A percentile compares a stretch with the other conserved stretches of the same genome.
Conservation (phyloP, 768 basidiomycete genomes). For the Scleroderma citrinum region DNA sequence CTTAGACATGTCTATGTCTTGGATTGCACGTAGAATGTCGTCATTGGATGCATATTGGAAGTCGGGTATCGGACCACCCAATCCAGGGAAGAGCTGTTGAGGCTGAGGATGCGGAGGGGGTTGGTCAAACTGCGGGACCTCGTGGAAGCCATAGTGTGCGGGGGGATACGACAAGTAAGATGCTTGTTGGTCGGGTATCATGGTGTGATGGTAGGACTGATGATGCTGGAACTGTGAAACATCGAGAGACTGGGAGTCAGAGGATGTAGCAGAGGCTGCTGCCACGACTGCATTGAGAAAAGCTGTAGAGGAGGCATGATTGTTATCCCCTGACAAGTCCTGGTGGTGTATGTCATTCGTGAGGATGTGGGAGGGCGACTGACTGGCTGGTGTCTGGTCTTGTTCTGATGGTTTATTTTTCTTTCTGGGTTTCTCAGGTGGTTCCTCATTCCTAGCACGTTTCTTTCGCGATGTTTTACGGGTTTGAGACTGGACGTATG, state of each 20-base stretch:
- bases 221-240: slow-evolving; percentile 25
- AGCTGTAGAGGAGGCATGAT: slow-evolving; percentile 48
- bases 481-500: slow-evolving; percentile 25
- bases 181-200: slow-evolving; percentile 20
- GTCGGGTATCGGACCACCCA: slow-evolving; percentile 26
- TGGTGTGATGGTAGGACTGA: slow-evolving; percentile 29
- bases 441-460: slow-evolving; percentile 18
- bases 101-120: slow-evolving; percentile 19
- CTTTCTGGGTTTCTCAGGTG: slow-evolving; percentile 21
- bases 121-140: slow-evolving; percentile 22
- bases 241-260: slow-evolving; percentile 27
- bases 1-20: slow-evolving; percentile 64
- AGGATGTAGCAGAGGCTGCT: slow-evolving; percentile 47
- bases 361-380: slow-evolving; percentile 33
- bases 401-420: slow-evolving; percentile 24
- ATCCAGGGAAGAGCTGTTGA: slow-evolving; percentile 21
- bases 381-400: slow-evolving; percentile 18
- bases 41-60: slow-evolving; percentile 56
- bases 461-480: slow-evolving; percentile 30
- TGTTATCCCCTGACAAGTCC: slow-evolving; percentile 23
- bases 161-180: slow-evolving; percentile 27
- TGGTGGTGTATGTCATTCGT: slow-evolving; percentile 25
- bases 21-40: slow-evolving; percentile 65
- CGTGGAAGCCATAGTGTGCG: slow-evolving; percentile 24
- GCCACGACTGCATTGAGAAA: slow-evolving; percentile 62